A percentile compares a stretch with the other conserved stretches of the same genome.
Conservation (phyloP, 129 eudicot genomes). For the Calendula officinalis region DNA sequence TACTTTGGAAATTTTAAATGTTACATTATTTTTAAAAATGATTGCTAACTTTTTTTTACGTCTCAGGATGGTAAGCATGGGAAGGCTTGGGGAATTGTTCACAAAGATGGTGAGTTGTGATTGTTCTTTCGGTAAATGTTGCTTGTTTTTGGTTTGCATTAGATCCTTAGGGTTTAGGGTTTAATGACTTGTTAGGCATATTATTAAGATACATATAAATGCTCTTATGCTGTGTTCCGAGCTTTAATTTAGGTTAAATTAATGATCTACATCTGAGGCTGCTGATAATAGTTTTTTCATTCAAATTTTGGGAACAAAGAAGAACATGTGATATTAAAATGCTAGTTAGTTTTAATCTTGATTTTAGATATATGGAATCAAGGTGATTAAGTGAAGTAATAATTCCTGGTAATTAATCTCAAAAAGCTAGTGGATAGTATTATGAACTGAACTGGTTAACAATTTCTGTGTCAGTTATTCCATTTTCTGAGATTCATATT, state of each 20-base stretch:
- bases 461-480: too few species aligned
- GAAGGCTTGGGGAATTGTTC: slow-evolving; percentile 61
- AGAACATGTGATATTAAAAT: neutral
- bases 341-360: neutral
- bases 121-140: neutral
- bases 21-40: neutral
- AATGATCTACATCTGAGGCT: neutral
- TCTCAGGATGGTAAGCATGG: slow-evolving; percentile 98
- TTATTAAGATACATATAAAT: neutral
- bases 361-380: neutral
- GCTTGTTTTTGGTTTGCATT: neutral
- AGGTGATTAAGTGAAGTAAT: neutral
- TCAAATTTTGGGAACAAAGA: neutral
- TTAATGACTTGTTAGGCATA: neutral
- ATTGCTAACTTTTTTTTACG: too few species aligned
- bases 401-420: neutral
- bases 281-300: neutral
- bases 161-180: neutral
- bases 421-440: neutral
- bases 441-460: neutral
- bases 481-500: too few species aligned
- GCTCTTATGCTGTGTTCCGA: too few species aligned
- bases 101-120: slow-evolving; percentile 60
- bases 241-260: neutral
- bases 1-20: neutral